Conservation (phyloP, 352 stramenopile genomes). For the Blastocystis sp. region DNA sequence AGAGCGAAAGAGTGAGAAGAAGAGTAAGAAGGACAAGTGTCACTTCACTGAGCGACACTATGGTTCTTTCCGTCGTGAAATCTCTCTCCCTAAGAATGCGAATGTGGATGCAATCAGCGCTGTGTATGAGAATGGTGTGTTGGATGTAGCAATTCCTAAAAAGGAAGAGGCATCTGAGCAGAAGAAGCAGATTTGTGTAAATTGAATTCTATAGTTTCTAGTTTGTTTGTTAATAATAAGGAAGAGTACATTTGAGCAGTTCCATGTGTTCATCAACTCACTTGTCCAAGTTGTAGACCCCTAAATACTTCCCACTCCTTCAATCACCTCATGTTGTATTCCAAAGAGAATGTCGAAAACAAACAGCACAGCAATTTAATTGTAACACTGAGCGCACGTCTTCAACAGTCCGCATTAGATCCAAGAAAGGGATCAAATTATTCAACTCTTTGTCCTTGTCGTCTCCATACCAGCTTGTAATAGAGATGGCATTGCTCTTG, state of each 20-base stretch:
- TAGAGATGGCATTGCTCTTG: conserved; percentile 28
- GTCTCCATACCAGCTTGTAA: conserved; percentile 42
- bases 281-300: no score
- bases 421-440: conserved; percentile 38
- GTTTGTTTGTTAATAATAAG: no score
- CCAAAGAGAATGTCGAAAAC: not conserved
- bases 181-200: not conserved
- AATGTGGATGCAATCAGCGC: not conserved
- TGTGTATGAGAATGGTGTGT: conserved; percentile 36
- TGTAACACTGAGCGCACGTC: conserved; percentile 11
- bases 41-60: not conserved
- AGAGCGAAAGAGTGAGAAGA: conserved; percentile 18
- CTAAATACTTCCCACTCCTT: no score
- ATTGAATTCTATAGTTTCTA: not conserved
- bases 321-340: not conserved
- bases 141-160: conserved; percentile 3
- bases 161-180: not conserved
- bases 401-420: conserved; percentile 20
- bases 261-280: no score
- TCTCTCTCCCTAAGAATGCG: not conserved
- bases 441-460: conserved; percentile 44
- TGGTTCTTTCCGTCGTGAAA: conserved; percentile 1
- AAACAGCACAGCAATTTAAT: not conserved
- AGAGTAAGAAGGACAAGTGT: not conserved
- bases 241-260: no score